A percentile compares a stretch with the other conserved stretches of the same genome.
Conservation (phyloP, 176 grass and related monocot genomes). For the Canna indica region DNA sequence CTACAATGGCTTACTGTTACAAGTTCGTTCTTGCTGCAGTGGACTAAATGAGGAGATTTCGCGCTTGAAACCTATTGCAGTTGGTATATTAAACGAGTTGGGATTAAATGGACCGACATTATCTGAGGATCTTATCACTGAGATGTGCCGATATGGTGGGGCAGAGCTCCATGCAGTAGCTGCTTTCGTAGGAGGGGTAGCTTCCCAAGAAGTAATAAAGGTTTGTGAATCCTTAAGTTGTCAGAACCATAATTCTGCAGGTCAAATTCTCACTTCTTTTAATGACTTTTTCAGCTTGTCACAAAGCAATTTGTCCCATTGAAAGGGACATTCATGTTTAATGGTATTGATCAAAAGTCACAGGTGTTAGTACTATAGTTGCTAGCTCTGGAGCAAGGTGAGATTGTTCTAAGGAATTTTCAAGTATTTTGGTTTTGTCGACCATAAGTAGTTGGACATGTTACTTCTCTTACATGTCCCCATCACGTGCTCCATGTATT, state of each 20-base stretch:
- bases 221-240: conserved; percentile 12
- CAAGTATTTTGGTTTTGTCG: neutral
- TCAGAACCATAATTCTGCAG: neutral
- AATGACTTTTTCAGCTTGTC: conserved; percentile 43
- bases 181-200: conserved; percentile 74
- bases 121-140: conserved; percentile 66
- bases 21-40: conserved; percentile 24
- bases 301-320: conserved; percentile 88
- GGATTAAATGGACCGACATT: conserved; percentile 55
- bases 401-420: neutral
- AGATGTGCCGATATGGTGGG: conserved; percentile 80
- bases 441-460: neutral
- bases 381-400: conserved; percentile 4
- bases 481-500: neutral
- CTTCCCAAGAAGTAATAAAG: conserved; percentile 91
- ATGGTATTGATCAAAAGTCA: conserved; percentile 90
- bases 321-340: conserved; percentile 67
- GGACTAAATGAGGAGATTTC: conserved; percentile 84
- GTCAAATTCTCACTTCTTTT: neutral
- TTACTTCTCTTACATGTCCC: neutral
- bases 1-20: neutral
- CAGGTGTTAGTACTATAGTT: conserved; percentile 57
- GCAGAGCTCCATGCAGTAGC: conserved; percentile 71
- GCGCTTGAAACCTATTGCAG: conserved; percentile 57
- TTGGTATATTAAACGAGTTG: conserved; percentile 59